phyloP scores from a whole-genome alignment of 148 eudicot species.

The Chenopodium formosanum region DNA sequence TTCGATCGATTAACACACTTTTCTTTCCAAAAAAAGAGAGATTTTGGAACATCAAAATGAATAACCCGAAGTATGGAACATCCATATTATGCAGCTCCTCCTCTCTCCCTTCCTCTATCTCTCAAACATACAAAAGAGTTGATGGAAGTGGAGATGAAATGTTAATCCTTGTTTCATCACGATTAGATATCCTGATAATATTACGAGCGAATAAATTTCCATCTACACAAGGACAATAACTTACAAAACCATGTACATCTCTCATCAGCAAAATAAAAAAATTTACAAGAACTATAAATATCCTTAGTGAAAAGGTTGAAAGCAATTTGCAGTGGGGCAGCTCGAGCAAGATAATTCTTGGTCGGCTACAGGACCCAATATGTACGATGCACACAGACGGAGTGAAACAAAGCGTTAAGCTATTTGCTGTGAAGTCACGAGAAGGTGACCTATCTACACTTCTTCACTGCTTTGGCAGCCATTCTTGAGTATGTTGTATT shows the following conservation, averaged over 20 bases:
- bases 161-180: conserved; percentile 9
- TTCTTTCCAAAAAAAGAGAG: background rate
- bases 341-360: conserved; percentile 15
- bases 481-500: conserved; percentile 73
- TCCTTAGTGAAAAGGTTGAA: conserved; percentile 9
- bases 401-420: conserved; percentile 6
- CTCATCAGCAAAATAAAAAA: background rate
- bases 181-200: conserved; percentile 2
- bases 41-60: background rate
- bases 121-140: too few relatives aligned
- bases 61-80: too few relatives aligned
- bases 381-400: conserved; percentile 28
- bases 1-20: too few relatives aligned
- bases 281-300: conserved; percentile 31
- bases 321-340: conserved; percentile 19
- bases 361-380: conserved; percentile 16
- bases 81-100: too few relatives aligned
- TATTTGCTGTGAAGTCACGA: conserved; percentile 1
- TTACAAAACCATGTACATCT: conserved; percentile 34
- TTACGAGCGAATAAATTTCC: background rate
- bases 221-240: conserved; percentile 24
- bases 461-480: conserved; percentile 66
- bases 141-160: conserved; percentile 14
- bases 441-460: conserved; percentile 34
- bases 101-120: too few relatives aligned